Evolutionary conservation across 352 stramenopile genomes (phyloP), one percentile per base, ranked within the genome.

Genomic region (Globisporangium nunn): DNA sequence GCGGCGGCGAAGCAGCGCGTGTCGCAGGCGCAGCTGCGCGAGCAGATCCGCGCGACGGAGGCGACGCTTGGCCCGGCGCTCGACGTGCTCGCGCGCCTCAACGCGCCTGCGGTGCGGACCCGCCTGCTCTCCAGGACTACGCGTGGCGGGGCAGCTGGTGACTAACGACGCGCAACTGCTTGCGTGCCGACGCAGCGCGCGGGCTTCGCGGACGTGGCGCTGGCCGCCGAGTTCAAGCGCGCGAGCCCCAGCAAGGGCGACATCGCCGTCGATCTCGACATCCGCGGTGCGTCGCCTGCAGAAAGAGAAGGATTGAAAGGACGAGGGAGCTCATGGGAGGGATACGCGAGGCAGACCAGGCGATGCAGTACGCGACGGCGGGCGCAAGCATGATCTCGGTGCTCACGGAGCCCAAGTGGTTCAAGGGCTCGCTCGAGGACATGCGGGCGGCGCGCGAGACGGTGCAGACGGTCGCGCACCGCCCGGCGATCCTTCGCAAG

Each of bases 191-290:
- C 41, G 52, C 59, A 90, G 80, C 75, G 72, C 18, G 59, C 70
- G 31, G 75, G 78, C 10, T 89, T 78, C 67, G 74, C 70, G 30
- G 60, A 81, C 43, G 85, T 99, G 63, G 89, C 93, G 29, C 78
- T 99, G 18, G 97, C 97, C 1, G 96, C 96, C 14, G 97, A 99
- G 78, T 99, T 99, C 76, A 99, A 99, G 76, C 87, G 97, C 30
- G 96, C 96, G 8, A 98, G 86, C 45, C 97, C 97, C 12, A 98
- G 86, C 70, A 99, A 99, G 71, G 96, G 97, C 17, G 81, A 98
- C 68, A 99, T 99, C 67, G 86, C 85, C 28, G 70, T 79, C 46
- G 68, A 79, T 56, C 66, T 93, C 50, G 67, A 80, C 29, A 72
- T 92, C 51, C 66, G 75, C 62, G 78, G 79, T 89, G 45, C 30